A percentile compares a stretch with the other conserved stretches of the same genome.
Evolutionary conservation across 1,284 basidiomycete genomes (phyloP).

Genomic region (Papiliotrema terrestris): DNA sequence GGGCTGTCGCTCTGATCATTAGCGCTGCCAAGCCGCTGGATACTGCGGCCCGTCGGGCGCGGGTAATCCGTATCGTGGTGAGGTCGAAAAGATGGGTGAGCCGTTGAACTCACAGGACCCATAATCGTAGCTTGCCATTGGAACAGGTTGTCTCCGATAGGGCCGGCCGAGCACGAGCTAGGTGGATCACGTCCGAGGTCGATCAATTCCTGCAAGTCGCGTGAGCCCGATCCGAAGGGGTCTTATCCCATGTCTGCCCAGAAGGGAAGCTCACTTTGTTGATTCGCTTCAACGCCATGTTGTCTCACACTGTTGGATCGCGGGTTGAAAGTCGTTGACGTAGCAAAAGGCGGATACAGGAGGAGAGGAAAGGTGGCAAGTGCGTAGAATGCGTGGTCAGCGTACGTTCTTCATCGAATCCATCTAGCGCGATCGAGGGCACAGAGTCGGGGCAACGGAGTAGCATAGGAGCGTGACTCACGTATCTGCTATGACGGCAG

Average conservation of each 20-base stretch:
- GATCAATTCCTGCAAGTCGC: constrained; percentile 74
- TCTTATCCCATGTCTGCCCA: not conserved
- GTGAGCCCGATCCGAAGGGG: constrained; percentile 14
- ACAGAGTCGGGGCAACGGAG: no score
- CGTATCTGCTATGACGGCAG: no score
- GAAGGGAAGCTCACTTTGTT: constrained; percentile 71
- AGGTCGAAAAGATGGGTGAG: not conserved
- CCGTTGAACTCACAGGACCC: constrained; percentile 72
- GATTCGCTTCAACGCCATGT: constrained; percentile 96
- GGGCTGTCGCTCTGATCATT: constrained; percentile 76
- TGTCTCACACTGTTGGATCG: constrained; percentile 10
- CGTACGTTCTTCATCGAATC: not conserved
- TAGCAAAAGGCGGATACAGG: not conserved
- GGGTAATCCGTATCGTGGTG: not conserved
- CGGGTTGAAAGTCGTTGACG: not conserved
- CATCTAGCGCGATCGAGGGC: no score
- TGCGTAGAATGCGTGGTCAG: not conserved
- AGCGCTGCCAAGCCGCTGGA: constrained; percentile 3
- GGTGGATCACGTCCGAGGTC: constrained; percentile 97
- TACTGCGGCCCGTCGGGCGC: not conserved
- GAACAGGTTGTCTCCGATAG: constrained; percentile 94
- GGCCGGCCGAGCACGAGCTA: constrained; percentile 94
- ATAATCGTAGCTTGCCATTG: constrained; percentile 98
- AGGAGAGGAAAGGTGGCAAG: not conserved
- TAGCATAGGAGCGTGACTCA: no score